Conservation (phyloP, 805 yeast species). For the Starmerella apicola region DNA sequence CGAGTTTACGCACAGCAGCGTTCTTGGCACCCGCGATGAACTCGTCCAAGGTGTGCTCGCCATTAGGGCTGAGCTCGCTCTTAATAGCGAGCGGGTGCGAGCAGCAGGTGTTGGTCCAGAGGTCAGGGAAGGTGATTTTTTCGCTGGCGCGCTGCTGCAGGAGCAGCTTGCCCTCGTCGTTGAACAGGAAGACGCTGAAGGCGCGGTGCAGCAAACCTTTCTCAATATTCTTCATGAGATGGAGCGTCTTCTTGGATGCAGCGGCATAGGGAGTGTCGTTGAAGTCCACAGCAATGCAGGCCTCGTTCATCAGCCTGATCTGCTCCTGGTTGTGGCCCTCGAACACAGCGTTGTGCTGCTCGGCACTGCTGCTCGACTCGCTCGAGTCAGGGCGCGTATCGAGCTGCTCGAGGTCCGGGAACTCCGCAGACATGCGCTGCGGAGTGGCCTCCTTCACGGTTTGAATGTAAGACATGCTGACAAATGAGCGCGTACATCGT, state of each 20-base stretch:
- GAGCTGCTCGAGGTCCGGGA: slow-evolving; percentile 24
- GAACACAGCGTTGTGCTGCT: slow-evolving; percentile 36
- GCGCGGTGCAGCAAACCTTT: slow-evolving; percentile 87
- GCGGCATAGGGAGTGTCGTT: slow-evolving; percentile 82
- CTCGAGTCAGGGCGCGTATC: slow-evolving; percentile 19
- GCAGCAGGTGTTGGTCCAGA: slow-evolving; percentile 99
- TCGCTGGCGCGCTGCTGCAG: slow-evolving; percentile 94
- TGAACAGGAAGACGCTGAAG: slow-evolving; percentile 87
- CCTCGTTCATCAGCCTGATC: slow-evolving; percentile 87
- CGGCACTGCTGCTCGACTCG: slow-evolving; percentile 10
- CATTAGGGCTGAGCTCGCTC: slow-evolving; percentile 55
- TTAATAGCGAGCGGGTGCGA: slow-evolving; percentile 88
- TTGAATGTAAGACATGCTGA: slow-evolving; percentile 14
- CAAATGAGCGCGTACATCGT: neutral
- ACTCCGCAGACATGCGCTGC: slow-evolving; percentile 19
- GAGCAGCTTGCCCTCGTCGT: slow-evolving; percentile 59
- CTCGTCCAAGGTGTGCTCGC: slow-evolving; percentile 32
- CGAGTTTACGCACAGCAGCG: slow-evolving; percentile 86
- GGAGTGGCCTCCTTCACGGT: slow-evolving; percentile 18
- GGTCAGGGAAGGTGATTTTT: slow-evolving; percentile 87
- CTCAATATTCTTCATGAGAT: slow-evolving; percentile 72
- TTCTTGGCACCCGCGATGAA: slow-evolving; percentile 67
- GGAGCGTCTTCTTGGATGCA: slow-evolving; percentile 80
- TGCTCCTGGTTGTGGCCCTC: slow-evolving; percentile 89
- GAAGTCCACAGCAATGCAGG: slow-evolving; percentile 85